phyloP scores from a whole-genome alignment of 805 yeast genomes.

The Blastobotrys peoriensis region DNA sequence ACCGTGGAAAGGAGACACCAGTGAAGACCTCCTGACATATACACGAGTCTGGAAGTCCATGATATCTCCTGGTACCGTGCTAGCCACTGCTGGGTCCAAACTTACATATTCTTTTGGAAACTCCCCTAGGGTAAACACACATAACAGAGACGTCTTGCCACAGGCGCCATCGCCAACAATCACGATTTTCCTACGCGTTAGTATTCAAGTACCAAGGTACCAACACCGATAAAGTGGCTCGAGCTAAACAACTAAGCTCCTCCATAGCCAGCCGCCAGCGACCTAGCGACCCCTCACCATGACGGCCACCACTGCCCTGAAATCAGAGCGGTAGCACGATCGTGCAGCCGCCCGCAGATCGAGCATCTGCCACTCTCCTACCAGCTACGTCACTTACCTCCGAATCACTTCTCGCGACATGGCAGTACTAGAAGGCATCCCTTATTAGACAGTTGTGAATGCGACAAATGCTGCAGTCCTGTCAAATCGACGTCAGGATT shows the following conservation, averaged over 20 bases:
- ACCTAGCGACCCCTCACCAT: neutral
- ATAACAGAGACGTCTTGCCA: constrained; percentile 85
- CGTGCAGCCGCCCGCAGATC: too few relatives aligned
- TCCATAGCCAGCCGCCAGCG: neutral
- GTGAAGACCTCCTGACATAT: neutral
- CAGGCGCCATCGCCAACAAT: constrained; percentile 96
- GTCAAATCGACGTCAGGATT: too few relatives aligned
- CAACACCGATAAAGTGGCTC: too few relatives aligned
- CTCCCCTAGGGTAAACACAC: constrained; percentile 87
- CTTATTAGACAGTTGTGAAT: too few relatives aligned
- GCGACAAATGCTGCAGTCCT: too few relatives aligned
- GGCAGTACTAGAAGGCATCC: too few relatives aligned
- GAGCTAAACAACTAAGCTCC: too few relatives aligned
- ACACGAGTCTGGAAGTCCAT: neutral
- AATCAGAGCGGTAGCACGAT: too few relatives aligned
- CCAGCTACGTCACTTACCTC: too few relatives aligned
- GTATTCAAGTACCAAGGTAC: constrained; percentile 4
- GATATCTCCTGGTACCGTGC: neutral
- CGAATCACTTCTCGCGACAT: neutral
- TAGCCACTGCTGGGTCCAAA: too few relatives aligned
- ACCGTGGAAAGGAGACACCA: neutral
- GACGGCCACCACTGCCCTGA: too few relatives aligned
- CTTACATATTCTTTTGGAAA: constrained; percentile 59
- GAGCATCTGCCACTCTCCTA: too few relatives aligned
- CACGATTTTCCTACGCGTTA: constrained; percentile 59